Percentiles rank a stretch among this genome's conserved stretches.
Evolutionary conservation across 139 green algal genomes (phyloP).

Genomic region (Yamagishiella unicocca): DNA sequence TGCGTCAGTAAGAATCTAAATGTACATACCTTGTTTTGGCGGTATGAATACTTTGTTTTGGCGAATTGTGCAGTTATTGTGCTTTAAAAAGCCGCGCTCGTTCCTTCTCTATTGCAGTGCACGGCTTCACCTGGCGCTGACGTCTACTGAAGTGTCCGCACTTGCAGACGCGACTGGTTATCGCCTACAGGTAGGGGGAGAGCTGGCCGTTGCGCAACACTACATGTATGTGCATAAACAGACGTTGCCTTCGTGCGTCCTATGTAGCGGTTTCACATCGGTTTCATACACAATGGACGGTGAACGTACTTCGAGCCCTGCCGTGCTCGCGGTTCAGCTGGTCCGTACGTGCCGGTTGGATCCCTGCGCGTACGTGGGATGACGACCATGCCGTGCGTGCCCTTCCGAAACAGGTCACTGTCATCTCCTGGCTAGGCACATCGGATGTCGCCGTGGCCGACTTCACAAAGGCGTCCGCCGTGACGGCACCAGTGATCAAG

Average conservation of each 20-base stretch:
- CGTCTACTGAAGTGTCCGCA: background rate
- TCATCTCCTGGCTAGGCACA: constrained; percentile 25
- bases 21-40: background rate
- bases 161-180: background rate
- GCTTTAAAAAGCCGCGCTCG: background rate
- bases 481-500: background rate
- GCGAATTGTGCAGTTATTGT: background rate
- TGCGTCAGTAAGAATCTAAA: background rate
- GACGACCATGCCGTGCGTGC: background rate
- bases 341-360: too few species aligned
- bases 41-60: background rate
- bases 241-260: background rate
- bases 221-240: background rate
- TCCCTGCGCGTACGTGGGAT: background rate
- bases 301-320: too few species aligned
- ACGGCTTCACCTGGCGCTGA: background rate
- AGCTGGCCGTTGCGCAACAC: background rate
- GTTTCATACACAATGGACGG: background rate
- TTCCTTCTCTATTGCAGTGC: background rate
- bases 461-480: background rate
- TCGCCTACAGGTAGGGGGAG: background rate
- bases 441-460: background rate
- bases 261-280: background rate
- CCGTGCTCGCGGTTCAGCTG: too few species aligned
- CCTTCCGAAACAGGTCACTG: background rate